Base-by-base conservation (phyloP, 768 basidiomycete species). In the Pulveroboletus sp. region DNA sequence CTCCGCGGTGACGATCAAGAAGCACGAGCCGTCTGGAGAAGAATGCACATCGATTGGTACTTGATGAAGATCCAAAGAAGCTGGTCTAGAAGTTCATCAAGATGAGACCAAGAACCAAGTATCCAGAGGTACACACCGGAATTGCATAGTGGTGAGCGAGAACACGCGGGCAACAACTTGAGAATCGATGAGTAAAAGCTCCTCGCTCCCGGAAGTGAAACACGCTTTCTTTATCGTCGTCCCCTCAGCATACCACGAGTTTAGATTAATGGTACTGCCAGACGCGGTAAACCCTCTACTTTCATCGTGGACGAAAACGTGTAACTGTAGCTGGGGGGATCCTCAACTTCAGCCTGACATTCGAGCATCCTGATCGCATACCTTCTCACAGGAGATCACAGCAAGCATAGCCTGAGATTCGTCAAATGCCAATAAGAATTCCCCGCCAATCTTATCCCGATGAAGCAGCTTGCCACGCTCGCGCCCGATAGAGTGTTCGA, bases 1-100 rank as follows among this genome's bases (percentile, higher is more conserved):
- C n/a, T 63, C 49, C 2, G 49, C 51, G 21, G 66, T 63, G 7
- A 69, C 60, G 2, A 65, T 47, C 30, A 82, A 32, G 39, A 83
- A 68, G 55, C 79, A 82, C 6, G 80, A 71, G 0, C 79, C 80
- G 40, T 83, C 82, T 8, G 81, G 78, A 5, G 81, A 73, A 9
- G 79, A 73, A 55, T 65, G 65, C 15, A 76, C 62, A 7, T 62
- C 56, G 0, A 40, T 49, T 0, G 77, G 78, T 11, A 62, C 33
- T 11, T 49, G 51, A 7, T 60, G 55, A 8, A 82, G 65, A 37
- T 73, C 66, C 27, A 81, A 53, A 1, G 73, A 67, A 2, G 79
- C 76, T 2, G 78, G 76, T 27, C 79, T 81, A 38, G 8, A 7
- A 49, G 31, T 14, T 14, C 35, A 18, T 42, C 45, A 48, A 46